Evolutionary conservation across 1,284 basidiomycete genomes (phyloP).

Genomic region (Rhodotorula sp.): DNA sequence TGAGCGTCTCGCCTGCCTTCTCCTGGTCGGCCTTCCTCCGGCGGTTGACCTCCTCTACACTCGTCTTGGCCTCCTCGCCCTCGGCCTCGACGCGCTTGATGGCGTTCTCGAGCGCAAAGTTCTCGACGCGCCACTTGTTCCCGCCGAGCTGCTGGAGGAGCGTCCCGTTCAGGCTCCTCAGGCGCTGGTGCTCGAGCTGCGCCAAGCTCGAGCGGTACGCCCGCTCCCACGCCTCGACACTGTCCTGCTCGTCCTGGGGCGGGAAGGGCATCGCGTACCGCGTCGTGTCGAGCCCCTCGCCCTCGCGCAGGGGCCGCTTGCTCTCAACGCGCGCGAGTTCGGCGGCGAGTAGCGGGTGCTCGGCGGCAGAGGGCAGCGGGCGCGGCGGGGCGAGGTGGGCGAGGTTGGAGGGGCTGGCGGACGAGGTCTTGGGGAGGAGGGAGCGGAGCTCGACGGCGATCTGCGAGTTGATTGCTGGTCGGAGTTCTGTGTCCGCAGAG

Average conservation of each 20-base stretch:
- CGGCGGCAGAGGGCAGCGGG: conserved; percentile 22
- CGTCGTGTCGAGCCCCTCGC: conserved; percentile 68
- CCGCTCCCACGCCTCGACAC: conserved; percentile 73
- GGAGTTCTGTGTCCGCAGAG: conserved; percentile 58
- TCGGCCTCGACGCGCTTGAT: conserved; percentile 71
- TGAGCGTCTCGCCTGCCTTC: conserved; percentile 70
- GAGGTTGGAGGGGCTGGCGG: conserved; percentile 38
- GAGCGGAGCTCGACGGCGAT: conserved; percentile 58
- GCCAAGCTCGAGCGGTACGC: conserved; percentile 78
- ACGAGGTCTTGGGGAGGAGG: conserved; percentile 32
- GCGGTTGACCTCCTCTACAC: conserved; percentile 81
- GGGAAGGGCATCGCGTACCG: conserved; percentile 80
- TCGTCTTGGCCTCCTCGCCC: conserved; percentile 69
- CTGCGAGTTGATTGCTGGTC: conserved; percentile 71
- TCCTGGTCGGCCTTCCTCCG: conserved; percentile 82
- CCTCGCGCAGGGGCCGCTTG: conserved; percentile 59
- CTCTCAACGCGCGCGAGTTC: conserved; percentile 47
- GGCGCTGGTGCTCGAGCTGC: conserved; percentile 85
- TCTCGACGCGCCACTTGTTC: conserved; percentile 88
- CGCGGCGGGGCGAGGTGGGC: conserved; percentile 33
- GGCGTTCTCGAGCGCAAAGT: conserved; percentile 79
- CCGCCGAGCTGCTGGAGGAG: conserved; percentile 83
- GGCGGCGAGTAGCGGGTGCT: conserved; percentile 29
- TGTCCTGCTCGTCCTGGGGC: conserved; percentile 60
- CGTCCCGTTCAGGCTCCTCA: conserved; percentile 82